Percentiles rank a stretch among this genome's conserved stretches.
Conservation (phyloP, 1,139 yeast species). For the Yamadazyma dendronema region DNA sequence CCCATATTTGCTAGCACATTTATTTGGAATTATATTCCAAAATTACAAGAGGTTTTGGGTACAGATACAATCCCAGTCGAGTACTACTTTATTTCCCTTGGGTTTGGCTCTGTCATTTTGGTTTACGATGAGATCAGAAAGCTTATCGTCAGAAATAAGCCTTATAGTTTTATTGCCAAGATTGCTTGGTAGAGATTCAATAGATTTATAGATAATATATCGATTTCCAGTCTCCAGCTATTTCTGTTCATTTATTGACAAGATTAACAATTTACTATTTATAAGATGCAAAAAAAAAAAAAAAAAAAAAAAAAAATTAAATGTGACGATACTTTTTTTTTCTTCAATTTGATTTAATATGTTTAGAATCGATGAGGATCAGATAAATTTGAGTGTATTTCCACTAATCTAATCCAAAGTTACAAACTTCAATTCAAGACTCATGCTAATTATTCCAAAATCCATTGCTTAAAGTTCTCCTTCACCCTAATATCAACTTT, state of each 20-base stretch:
- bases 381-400: not conserved
- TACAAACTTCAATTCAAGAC: not conserved
- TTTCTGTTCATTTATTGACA: conserved; percentile 7
- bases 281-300: conserved; percentile 13
- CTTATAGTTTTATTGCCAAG: conserved; percentile 36
- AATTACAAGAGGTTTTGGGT: conserved; percentile 36
- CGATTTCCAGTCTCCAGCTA: not conserved
- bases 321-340: not conserved
- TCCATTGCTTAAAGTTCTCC: conserved; percentile 44
- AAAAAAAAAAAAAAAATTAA: conserved; percentile 6
- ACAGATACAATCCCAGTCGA: conserved; percentile 46
- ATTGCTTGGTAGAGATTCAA: conserved; percentile 34
- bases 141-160: conserved; percentile 33
- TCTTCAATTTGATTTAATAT: not conserved
- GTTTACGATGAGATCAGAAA: conserved; percentile 46
- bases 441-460: conserved; percentile 19
- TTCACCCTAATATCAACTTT: conserved; percentile 41
- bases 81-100: conserved; percentile 47
- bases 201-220: not conserved
- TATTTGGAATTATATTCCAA: conserved; percentile 47
- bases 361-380: not conserved
- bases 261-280: conserved; percentile 11
- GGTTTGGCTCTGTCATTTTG: conserved; percentile 41
- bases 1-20: conserved; percentile 42
- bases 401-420: not conserved